phyloP scores from a whole-genome alignment of 1,139 yeast genomes.

The Petasospora rhodanensis region DNA sequence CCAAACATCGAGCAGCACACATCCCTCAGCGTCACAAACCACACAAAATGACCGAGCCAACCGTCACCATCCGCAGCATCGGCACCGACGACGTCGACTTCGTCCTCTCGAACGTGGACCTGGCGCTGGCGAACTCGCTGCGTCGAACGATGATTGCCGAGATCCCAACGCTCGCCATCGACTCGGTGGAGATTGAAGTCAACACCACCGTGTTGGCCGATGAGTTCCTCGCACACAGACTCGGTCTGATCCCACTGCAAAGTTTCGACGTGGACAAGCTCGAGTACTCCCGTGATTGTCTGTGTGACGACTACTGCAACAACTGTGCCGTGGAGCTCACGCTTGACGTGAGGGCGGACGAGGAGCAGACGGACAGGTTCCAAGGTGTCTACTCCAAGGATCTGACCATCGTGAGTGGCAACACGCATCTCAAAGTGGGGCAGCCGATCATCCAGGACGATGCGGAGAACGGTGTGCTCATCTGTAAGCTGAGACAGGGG shows the following conservation, averaged over 20 bases:
- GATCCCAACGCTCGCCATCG: constrained; percentile 94
- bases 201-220: constrained; percentile 96
- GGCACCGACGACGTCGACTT: constrained; percentile 87
- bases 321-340: constrained; percentile 88
- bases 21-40: too few species aligned
- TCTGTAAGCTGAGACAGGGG: constrained; percentile 87
- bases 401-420: constrained; percentile 48
- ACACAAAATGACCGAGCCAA: constrained; percentile 44
- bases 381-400: constrained; percentile 87
- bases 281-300: constrained; percentile 88
- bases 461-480: constrained; percentile 73
- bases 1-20: too few species aligned
- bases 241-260: constrained; percentile 86
- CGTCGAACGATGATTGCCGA: constrained; percentile 93
- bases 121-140: constrained; percentile 87
- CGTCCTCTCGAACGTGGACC: constrained; percentile 80
- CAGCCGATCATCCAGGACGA: constrained; percentile 81
- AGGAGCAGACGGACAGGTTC: constrained; percentile 77
- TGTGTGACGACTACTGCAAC: constrained; percentile 96
- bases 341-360: constrained; percentile 81
- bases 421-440: constrained; percentile 51
- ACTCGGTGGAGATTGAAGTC: constrained; percentile 87
- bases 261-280: constrained; percentile 78
- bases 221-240: constrained; percentile 88
- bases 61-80: constrained; percentile 83